These are phyloP conservation scores for Apocynum venetum DNA, from an alignment of 257 asterid genomes.

Conservation along the genomic window DNA sequence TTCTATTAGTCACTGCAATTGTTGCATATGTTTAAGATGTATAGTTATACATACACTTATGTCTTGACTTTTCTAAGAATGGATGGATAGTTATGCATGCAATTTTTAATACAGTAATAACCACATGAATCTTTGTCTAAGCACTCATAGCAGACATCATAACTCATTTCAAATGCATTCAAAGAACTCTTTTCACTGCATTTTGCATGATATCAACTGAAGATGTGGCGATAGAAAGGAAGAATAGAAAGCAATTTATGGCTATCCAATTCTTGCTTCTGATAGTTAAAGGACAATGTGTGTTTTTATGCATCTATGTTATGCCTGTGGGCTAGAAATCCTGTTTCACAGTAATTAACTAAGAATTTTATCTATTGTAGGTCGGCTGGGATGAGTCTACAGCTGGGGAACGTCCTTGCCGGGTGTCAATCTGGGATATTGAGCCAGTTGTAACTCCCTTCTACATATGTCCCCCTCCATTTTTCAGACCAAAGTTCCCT, in stretches of 20 bases:
- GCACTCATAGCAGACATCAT: background rate
- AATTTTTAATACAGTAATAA: background rate
- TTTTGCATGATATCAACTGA: background rate
- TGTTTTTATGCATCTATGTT: background rate
- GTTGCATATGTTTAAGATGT: background rate
- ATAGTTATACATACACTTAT: too few relatives aligned
- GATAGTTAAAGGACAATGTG: background rate
- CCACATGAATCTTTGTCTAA: background rate
- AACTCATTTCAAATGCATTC: background rate
- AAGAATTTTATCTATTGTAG: conserved; percentile 32
- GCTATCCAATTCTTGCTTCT: background rate
- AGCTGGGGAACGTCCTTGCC: conserved; percentile 90
- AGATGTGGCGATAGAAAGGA: background rate
- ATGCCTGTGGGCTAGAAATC: background rate
- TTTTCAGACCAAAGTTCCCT: conserved; percentile 81
- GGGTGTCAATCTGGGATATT: conserved; percentile 91
- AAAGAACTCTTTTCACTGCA: background rate
- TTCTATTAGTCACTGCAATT: conserved; percentile 1
- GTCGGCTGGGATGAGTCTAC: conserved; percentile 99
- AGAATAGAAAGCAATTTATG: background rate
- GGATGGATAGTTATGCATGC: background rate
- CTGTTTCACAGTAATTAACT: conserved; percentile 6
- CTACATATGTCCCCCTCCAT: conserved; percentile 92
- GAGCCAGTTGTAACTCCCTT: conserved; percentile 95
- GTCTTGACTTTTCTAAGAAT: background rate